Percentiles rank a stretch among this genome's conserved stretches.
These are phyloP conservation scores for Gossypium gossypioides DNA, from an alignment of 441 rosid genomes.

Conservation along the genomic window DNA sequence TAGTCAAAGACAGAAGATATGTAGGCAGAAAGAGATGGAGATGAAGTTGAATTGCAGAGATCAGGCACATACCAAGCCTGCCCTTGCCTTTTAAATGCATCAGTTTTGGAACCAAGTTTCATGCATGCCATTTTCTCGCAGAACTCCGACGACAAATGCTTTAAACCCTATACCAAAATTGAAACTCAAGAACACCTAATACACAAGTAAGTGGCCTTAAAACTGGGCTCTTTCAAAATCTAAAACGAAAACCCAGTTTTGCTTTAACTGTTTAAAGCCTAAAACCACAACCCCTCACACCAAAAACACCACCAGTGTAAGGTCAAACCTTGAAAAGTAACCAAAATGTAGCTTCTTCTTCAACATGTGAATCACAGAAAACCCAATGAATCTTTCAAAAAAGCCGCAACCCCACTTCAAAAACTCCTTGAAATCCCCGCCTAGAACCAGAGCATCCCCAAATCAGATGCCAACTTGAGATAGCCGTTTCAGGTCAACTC, in stretches of 20 bases:
- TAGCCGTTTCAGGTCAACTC: constrained; percentile 28
- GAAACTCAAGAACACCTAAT: background rate
- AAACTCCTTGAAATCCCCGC: background rate
- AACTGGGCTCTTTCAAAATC: background rate
- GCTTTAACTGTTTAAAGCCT: background rate
- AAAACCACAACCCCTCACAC: constrained; percentile 5
- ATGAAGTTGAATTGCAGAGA: constrained; percentile 13
- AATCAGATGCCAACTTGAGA: constrained; percentile 18
- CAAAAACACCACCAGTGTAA: constrained; percentile 10
- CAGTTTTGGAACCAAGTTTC: constrained; percentile 87
- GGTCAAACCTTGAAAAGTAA: background rate
- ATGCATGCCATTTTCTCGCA: constrained; percentile 63
- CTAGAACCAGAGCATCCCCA: constrained; percentile 14
- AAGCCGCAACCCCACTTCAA: constrained; percentile 21
- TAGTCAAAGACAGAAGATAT: background rate
- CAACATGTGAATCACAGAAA: constrained; percentile 1
- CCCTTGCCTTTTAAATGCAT: constrained; percentile 86
- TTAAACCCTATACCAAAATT: background rate
- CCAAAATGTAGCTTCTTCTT: constrained; percentile 23
- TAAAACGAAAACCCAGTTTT: constrained; percentile 10
- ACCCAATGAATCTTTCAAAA: background rate
- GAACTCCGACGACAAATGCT: background rate
- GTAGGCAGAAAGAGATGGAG: background rate
- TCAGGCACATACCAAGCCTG: constrained; percentile 70
- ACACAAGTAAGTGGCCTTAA: background rate